Base-by-base conservation (phyloP, 495 filamentous ascomycete genomes). In the Penicillium salamii region DNA sequence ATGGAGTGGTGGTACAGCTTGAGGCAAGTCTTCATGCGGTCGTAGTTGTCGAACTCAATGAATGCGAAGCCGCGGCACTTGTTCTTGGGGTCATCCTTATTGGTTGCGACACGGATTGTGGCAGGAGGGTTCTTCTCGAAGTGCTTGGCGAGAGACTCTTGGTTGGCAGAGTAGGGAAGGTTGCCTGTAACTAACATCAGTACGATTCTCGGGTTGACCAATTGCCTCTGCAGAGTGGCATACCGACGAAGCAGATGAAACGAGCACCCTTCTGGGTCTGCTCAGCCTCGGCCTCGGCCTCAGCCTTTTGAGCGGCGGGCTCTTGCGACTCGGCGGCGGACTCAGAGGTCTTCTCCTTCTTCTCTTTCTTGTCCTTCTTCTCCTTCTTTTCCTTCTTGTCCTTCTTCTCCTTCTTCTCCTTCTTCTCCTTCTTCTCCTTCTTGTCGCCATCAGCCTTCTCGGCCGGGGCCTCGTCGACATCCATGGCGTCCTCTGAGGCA, bases 1-100 rank as follows among this genome's bases (percentile, higher is more conserved):
- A 70, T 78, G 50, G 82, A 87, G 68, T 96, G 90, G 69, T 98
- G 92, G 65, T 90, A 89, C 40, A 88, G 78, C 65, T 88, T 86
- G 54, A 98, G 75, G 59, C 89, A 95, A 39, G 89, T 91, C 78
- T 95, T 87, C 91, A 97, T 95, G 63, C 85, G 82, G 69, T 96
- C 90, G 72, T 82, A 96, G 39, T 81, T 74, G 49, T 83, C 86
- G 57, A 98, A 97, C 69, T 98, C 93, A 50, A 98, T 75, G 68
- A 98, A 98, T 3, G 90, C 93, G 53, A 86, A 88, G 24, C 93
- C 93, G 56, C 89, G 90, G 51, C 84, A 88, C 53, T 86, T 87
- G 21, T 65, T 49, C 26, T 42, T 69, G 13, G 84, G 78, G 42
- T 85, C 77, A 34, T 80, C 76, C 55, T 85, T 86, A 59, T 89